These are phyloP conservation scores for Ilyonectria mors-panacis DNA, from an alignment of 2,329 filamentous ascomycete genomes.

Conservation along the genomic window DNA sequence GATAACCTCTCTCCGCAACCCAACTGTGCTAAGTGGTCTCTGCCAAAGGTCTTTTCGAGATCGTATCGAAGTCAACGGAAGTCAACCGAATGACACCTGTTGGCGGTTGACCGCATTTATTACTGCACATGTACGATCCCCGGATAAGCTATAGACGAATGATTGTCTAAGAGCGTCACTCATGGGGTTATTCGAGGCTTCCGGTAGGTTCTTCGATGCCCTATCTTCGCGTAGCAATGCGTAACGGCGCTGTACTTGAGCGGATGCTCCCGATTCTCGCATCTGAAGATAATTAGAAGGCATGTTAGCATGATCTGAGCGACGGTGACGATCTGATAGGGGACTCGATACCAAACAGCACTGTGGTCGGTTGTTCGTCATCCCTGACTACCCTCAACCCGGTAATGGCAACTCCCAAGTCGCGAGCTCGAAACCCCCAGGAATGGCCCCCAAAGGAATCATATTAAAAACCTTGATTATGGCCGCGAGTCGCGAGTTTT, in stretches of 20 bases:
- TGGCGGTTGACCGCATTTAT: neutral
- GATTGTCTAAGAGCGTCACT: neutral
- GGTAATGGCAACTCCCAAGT: neutral
- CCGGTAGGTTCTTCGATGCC: neutral
- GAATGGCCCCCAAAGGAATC: neutral
- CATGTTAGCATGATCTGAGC: neutral
- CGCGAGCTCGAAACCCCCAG: neutral
- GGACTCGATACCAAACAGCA: no score
- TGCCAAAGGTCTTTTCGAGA: neutral
- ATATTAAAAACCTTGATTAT: conserved; percentile 4
- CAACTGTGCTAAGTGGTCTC: neutral
- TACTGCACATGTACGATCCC: neutral
- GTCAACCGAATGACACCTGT: neutral
- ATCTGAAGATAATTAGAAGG: neutral
- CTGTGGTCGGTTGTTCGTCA: neutral
- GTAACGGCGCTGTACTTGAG: neutral
- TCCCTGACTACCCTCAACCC: neutral
- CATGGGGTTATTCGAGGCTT: neutral
- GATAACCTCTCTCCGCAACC: neutral
- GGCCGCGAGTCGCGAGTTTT: neutral
- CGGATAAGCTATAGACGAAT: neutral
- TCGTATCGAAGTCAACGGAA: neutral
- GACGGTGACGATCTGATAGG: neutral
- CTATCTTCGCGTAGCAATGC: neutral
- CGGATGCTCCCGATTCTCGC: neutral